Conservation (phyloP, 139 green algal species). For the Tetraselmis striata region DNA sequence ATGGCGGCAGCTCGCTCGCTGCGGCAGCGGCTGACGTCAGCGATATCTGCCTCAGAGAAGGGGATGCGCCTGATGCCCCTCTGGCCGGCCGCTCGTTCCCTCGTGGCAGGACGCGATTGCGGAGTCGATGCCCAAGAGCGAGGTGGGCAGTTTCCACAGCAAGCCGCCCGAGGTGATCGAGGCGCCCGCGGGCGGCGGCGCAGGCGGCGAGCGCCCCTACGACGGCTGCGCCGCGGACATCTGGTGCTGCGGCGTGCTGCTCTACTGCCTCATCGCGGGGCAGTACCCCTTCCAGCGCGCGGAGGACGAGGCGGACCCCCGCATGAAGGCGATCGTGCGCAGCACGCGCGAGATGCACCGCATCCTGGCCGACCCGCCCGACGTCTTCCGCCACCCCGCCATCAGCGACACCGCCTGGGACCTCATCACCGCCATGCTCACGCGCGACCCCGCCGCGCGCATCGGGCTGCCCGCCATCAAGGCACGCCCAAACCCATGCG, state of each 20-base stretch:
- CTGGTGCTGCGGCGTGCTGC: constrained; percentile 47
- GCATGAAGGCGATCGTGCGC: neutral
- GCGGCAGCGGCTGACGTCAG: too few relatives aligned
- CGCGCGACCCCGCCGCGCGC: neutral
- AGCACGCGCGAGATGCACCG: neutral
- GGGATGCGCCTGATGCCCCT: too few relatives aligned
- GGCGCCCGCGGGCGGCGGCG: too few relatives aligned
- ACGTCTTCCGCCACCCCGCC: neutral
- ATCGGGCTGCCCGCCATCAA: neutral
- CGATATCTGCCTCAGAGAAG: too few relatives aligned
- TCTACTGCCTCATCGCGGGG: constrained; percentile 35
- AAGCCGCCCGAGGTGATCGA: neutral
- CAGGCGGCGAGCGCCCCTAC: too few relatives aligned
- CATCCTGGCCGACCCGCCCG: neutral
- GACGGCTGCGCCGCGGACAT: constrained; percentile 55
- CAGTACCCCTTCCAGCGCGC: constrained; percentile 23
- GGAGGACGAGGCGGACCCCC: neutral
- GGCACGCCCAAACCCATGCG: too few relatives aligned
- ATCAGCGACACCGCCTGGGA: neutral
- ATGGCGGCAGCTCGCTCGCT: too few relatives aligned
- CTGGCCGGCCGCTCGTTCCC: too few relatives aligned
- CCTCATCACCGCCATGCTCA: neutral
- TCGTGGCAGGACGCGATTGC: too few relatives aligned
- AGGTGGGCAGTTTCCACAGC: neutral
- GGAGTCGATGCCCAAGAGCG: too few relatives aligned